Evolutionary conservation across 1,139 yeast species (phyloP).

Genomic region (Lodderomyces margitis): DNA sequence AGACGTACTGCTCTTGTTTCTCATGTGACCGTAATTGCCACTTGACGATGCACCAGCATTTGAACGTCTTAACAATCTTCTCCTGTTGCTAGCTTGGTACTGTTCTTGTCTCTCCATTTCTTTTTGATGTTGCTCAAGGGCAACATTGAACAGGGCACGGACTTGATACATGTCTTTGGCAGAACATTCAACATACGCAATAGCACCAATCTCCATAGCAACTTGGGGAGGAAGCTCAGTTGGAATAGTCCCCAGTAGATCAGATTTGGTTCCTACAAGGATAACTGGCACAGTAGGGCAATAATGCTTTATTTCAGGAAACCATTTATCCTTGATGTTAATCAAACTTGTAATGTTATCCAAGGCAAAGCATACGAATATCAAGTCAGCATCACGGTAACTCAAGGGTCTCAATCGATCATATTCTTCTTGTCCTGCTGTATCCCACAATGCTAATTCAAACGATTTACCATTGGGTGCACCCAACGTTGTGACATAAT

Average conservation of each 20-base stretch:
- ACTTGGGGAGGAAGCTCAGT: constrained; percentile 53
- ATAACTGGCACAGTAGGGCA: constrained; percentile 78
- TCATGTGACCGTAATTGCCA: constrained; percentile 19
- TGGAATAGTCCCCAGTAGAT: constrained; percentile 43
- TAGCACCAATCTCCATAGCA: constrained; percentile 68
- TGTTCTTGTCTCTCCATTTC: constrained; percentile 38
- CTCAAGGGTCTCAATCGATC: constrained; percentile 80
- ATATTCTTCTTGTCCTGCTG: constrained; percentile 94
- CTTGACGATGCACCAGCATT: constrained; percentile 13
- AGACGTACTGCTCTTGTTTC: constrained; percentile 23
- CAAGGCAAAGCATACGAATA: constrained; percentile 74
- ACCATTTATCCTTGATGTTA: constrained; percentile 81
- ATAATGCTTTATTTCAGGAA: constrained; percentile 79
- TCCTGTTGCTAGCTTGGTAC: constrained; percentile 33
- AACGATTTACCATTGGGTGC: constrained; percentile 51
- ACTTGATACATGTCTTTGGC: constrained; percentile 71
- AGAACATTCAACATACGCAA: constrained; percentile 78
- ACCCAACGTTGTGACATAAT: constrained; percentile 65
- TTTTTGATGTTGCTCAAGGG: constrained; percentile 38
- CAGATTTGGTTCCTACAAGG: constrained; percentile 78
- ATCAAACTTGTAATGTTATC: constrained; percentile 63
- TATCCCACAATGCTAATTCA: constrained; percentile 87
- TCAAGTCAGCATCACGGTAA: constrained; percentile 77
- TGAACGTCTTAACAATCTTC: constrained; percentile 30
- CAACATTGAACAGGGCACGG: constrained; percentile 61